Evolutionary conservation across 2,329 filamentous ascomycete species (phyloP), one percentile per base, ranked within the genome.

Genomic region (Cladosporium oxysporum): DNA sequence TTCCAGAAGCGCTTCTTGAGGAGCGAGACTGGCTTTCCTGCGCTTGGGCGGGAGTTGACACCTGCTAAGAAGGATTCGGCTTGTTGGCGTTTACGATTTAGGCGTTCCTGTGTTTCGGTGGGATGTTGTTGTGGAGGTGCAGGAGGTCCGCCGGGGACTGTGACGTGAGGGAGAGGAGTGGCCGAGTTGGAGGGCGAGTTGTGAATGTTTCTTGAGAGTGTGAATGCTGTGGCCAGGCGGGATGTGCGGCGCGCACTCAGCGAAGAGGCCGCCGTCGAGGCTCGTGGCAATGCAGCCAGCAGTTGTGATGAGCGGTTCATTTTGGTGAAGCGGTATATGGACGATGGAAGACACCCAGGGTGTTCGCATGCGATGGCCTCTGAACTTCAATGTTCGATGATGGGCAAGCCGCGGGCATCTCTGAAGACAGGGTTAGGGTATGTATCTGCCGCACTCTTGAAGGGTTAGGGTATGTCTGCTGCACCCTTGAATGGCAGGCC

Each of bases 1-100:
- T 90, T 92, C 94, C 94, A 98, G 81, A 97, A 97, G 62, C 93
- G 86, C 81, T 88, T 91, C 74, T 83, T 84, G 74, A 89, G 83
- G 66, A 85, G 74, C 41, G 77, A 80, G 21, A 77, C 75, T 1
- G 83, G 81, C 69, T 84, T 83, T 35, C 76, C 72, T 3, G 81
- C 77, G 62, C 79, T 75, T 2, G 78, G 67, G 58, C 77, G 79
- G 62, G 80, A 69, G 68, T 81, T 80, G 23, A 59, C 57, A 5
- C 80, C 81, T 72, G 80, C 75, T 67, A 80, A 75, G 66, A 86
- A 75, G 37, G 81, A 72, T 67, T 84, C 82, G 3, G 81, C 81
- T 73, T 86, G 83, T 68, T 82, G 79, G 67, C 79, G 77, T 70
- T 84, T 83, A 62, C 82, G 75, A 35, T 80, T 81, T 18, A 85